Conservation (phyloP, 371 early-diverging fungal genomes). For the Umbelopsis sp. region DNA sequence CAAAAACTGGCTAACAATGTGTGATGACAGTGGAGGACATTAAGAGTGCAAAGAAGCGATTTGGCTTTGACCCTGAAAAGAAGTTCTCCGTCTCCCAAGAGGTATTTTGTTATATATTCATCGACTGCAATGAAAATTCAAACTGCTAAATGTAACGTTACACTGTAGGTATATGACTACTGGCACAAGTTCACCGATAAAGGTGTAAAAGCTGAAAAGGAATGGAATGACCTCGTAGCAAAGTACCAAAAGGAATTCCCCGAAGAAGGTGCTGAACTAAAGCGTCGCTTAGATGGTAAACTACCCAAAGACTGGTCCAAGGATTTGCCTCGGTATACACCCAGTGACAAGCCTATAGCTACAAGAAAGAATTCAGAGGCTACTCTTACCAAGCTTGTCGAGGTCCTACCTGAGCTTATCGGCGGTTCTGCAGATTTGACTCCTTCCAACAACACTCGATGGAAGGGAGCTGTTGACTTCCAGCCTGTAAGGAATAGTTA, state of each 20-base stretch:
- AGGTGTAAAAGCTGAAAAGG: conserved; percentile 60
- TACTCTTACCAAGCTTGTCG: conserved; percentile 81
- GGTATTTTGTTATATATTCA: not conserved
- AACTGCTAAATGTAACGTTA: not conserved
- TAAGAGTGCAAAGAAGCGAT: conserved; percentile 70
- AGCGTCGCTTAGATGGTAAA: conserved; percentile 69
- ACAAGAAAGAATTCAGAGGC: conserved; percentile 85
- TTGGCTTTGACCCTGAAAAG: conserved; percentile 72
- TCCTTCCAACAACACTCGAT: conserved; percentile 90
- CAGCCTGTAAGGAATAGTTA: conserved; percentile 56
- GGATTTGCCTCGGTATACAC: conserved; percentile 74
- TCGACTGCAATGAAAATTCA: no score
- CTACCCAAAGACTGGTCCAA: conserved; percentile 74
- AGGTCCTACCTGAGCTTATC: conserved; percentile 77
- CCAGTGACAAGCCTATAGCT: conserved; percentile 74
- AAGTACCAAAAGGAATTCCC: conserved; percentile 66
- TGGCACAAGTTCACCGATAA: conserved; percentile 61
- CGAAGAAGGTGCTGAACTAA: conserved; percentile 67
- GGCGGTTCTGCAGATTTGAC: conserved; percentile 98
- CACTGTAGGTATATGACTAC: conserved; percentile 54
- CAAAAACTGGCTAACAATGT: not conserved
- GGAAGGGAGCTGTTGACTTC: conserved; percentile 92
- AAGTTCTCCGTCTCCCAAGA: conserved; percentile 65
- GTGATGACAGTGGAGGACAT: conserved; percentile 70
- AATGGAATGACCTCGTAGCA: conserved; percentile 74